Evolutionary conservation across 225 moss, liverwort and hornwort species (phyloP), one percentile per base, ranked within the genome.

Genomic region (Physcomitrellopsis africana): DNA sequence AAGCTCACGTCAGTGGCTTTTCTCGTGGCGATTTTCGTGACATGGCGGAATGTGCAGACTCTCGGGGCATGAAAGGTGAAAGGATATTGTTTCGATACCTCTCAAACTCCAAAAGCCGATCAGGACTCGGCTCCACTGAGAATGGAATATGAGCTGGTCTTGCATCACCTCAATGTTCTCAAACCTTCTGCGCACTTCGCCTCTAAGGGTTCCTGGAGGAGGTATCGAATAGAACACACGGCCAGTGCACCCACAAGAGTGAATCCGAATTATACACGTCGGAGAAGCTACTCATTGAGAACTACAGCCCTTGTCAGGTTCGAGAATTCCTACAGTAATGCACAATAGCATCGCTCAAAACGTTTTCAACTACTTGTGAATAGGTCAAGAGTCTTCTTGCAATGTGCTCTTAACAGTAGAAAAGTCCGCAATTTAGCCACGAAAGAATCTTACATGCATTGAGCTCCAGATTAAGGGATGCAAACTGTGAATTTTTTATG

Each of bases 1-100:
- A 78, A 78, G 69, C 82, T 82, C 29, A 69, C 59, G 7, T 51
- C 69, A 19, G 69, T 82, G 32, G 53, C 78, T 74, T 59, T 73
- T 59, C 46, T 82, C 70, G 74, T 65, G 77, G 69, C 46, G 45
- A 44, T 69, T 44, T 37, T 60, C 29, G 15, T 78, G 65, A 57
- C 52, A 29, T 82, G 82, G 78, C 59, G 69, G 69, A 82, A 65
- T 57, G 74, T 59, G 73, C 60, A 74, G 44, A 49, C 62, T 67
- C 46, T 81, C 24, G 59, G 57, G 63, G 61, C 63, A 72, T 62
- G 57, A 46, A 47, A 23, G 60, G 66, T 72, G 72, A 72, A 29
- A 52, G 51, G 19, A 19, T 70, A 41, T 64, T 37, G 42, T 41
- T 69, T 1, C 1, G 24, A 1, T 24, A 24, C 24, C 24, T 24